phyloP scores from a whole-genome alignment of 164 flowering plant species.

The Magnolia changhungtana region DNA sequence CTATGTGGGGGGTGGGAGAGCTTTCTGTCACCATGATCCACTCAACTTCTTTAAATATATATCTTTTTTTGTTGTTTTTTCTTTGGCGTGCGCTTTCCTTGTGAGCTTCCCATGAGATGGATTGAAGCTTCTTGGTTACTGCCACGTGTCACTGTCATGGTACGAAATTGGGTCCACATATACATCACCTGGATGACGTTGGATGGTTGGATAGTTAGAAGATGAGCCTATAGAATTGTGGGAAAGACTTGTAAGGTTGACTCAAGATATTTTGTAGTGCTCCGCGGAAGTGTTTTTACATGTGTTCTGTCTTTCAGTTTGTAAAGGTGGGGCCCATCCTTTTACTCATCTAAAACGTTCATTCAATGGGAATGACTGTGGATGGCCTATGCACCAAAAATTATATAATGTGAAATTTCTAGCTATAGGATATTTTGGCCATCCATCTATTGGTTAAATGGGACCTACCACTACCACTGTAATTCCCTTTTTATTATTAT shows the following conservation, averaged over 20 bases:
- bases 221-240: background rate
- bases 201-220: background rate
- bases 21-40: background rate
- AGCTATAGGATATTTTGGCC: too few species aligned
- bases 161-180: background rate
- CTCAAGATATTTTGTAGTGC: background rate
- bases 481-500: too few species aligned
- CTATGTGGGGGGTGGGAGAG: background rate
- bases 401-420: too few species aligned
- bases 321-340: background rate
- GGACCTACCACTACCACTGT: too few species aligned
- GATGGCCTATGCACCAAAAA: background rate
- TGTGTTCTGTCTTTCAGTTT: background rate
- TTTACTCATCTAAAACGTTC: background rate
- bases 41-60: background rate
- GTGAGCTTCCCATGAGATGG: background rate
- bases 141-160: conserved; percentile 2
- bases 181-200: conserved; percentile 4
- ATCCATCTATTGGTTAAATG: too few species aligned
- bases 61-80: background rate
- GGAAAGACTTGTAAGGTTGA: background rate
- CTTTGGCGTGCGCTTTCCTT: background rate
- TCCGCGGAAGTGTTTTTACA: background rate
- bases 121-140: conserved; percentile 1
- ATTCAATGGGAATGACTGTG: too few species aligned